Conservation (phyloP, 352 stramenopile species). For the Saprolegnia diclina region DNA sequence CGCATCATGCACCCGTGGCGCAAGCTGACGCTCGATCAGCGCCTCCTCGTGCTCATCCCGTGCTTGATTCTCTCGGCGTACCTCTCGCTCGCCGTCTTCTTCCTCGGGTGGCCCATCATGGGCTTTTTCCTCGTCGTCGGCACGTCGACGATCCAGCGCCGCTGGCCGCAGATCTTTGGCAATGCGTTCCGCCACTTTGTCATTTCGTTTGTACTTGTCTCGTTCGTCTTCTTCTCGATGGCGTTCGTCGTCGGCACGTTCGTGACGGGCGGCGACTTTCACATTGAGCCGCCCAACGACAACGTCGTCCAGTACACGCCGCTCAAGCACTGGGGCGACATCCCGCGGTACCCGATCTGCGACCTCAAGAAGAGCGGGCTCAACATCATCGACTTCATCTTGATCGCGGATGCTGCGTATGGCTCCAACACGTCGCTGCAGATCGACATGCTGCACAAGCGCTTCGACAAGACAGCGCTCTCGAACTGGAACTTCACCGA, state of each 20-base stretch:
- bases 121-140: conserved; percentile 58
- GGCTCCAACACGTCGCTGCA: conserved; percentile 73
- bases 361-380: conserved; percentile 53
- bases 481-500: conserved; percentile 68
- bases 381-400: conserved; percentile 77
- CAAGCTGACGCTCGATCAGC: conserved; percentile 38
- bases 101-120: conserved; percentile 73
- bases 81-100: conserved; percentile 52
- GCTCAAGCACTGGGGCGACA: conserved; percentile 41
- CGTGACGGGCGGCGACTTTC: conserved; percentile 76
- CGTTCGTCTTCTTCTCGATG: conserved; percentile 84
- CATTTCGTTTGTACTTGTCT: conserved; percentile 74
- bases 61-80: conserved; percentile 50
- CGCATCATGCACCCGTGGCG: conserved; percentile 46
- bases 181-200: conserved; percentile 82
- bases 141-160: conserved; percentile 54
- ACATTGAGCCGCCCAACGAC: conserved; percentile 55
- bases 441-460: conserved; percentile 64
- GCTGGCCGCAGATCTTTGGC: conserved; percentile 80
- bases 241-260: conserved; percentile 84
- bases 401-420: conserved; percentile 79
- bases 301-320: conserved; percentile 46
- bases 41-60: conserved; percentile 47
- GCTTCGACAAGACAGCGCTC: conserved; percentile 74
- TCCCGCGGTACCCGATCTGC: conserved; percentile 79